These are phyloP conservation scores for Suillus lakei DNA, from an alignment of 768 basidiomycete species.

Conservation along the genomic window DNA sequence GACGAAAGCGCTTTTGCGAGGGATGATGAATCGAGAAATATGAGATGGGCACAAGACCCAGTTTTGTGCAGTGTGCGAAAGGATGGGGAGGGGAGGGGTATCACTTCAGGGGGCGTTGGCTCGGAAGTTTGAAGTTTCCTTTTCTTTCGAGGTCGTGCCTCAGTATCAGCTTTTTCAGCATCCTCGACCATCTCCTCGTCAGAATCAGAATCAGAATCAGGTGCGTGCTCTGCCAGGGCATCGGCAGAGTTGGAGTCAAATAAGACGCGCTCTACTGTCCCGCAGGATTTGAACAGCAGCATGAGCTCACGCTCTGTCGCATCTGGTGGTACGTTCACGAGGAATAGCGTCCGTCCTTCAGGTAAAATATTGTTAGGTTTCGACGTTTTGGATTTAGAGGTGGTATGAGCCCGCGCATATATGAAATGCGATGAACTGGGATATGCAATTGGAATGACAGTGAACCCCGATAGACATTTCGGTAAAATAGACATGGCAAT, in stretches of 20 bases:
- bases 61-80: slow-evolving; percentile 64
- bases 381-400: slow-evolving; percentile 45
- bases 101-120: slow-evolving; percentile 51
- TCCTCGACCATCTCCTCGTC: slow-evolving; percentile 20
- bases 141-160: slow-evolving; percentile 36
- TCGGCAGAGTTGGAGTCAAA: slow-evolving; percentile 56
- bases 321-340: slow-evolving; percentile 90
- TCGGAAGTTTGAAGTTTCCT: slow-evolving; percentile 29
- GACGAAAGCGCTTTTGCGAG: slow-evolving; percentile 66
- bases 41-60: slow-evolving; percentile 72
- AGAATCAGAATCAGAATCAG: slow-evolving; percentile 35
- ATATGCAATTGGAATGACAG: slow-evolving; percentile 45
- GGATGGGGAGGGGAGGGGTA: slow-evolving; percentile 58
- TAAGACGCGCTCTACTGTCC: slow-evolving; percentile 75
- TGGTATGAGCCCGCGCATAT: slow-evolving; percentile 73
- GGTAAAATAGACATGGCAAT: slow-evolving; percentile 16
- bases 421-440: slow-evolving; percentile 62
- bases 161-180: background rate
- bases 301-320: slow-evolving; percentile 81
- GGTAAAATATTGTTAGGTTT: slow-evolving; percentile 33
- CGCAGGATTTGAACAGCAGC: slow-evolving; percentile 75
- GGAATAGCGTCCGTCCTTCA: slow-evolving; percentile 78
- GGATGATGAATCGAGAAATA: slow-evolving; percentile 74
- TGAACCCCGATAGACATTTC: slow-evolving; percentile 37
- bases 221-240: slow-evolving; percentile 9